phyloP scores from a whole-genome alignment of 371 early-diverging fungal genomes.

The Lichtheimia ramosa region DNA sequence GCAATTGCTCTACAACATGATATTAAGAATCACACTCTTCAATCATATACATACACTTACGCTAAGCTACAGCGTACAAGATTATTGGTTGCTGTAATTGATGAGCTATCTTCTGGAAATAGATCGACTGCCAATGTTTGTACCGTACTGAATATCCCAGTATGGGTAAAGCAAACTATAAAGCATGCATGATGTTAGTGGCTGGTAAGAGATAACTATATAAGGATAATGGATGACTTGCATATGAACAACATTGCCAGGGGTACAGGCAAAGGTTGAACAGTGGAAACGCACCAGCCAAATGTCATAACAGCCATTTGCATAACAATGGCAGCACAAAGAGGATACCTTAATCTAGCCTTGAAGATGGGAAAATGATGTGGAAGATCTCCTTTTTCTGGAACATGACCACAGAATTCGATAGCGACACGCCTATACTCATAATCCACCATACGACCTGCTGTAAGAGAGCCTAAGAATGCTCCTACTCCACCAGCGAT shows the following conservation, averaged over 20 bases:
- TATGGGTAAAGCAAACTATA: background rate
- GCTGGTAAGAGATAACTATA: background rate
- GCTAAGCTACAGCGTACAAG: slow-evolving; percentile 31
- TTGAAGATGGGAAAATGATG: slow-evolving; percentile 21
- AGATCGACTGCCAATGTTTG: slow-evolving; percentile 35
- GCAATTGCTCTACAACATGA: slow-evolving; percentile 19
- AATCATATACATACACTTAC: slow-evolving; percentile 4
- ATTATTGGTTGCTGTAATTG: slow-evolving; percentile 43
- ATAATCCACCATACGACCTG: slow-evolving; percentile 18
- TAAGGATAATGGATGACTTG: background rate
- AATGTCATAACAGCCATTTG: slow-evolving; percentile 17
- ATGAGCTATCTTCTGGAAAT: slow-evolving; percentile 16
- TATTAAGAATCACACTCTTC: background rate
- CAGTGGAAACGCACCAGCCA: slow-evolving; percentile 25
- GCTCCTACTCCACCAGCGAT: slow-evolving; percentile 12
- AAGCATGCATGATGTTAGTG: background rate
- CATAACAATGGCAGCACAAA: slow-evolving; percentile 13
- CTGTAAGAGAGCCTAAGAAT: slow-evolving; percentile 9
- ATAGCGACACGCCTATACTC: slow-evolving; percentile 11
- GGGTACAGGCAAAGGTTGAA: slow-evolving; percentile 9
- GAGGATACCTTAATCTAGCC: slow-evolving; percentile 25
- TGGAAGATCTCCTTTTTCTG: slow-evolving; percentile 6
- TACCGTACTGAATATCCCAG: slow-evolving; percentile 1
- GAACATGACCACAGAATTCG: background rate
- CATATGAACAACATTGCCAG: slow-evolving; percentile 24